Evolutionary conservation across 768 basidiomycete species (phyloP).

Genomic region (Cantharellus cinnabarinus): DNA sequence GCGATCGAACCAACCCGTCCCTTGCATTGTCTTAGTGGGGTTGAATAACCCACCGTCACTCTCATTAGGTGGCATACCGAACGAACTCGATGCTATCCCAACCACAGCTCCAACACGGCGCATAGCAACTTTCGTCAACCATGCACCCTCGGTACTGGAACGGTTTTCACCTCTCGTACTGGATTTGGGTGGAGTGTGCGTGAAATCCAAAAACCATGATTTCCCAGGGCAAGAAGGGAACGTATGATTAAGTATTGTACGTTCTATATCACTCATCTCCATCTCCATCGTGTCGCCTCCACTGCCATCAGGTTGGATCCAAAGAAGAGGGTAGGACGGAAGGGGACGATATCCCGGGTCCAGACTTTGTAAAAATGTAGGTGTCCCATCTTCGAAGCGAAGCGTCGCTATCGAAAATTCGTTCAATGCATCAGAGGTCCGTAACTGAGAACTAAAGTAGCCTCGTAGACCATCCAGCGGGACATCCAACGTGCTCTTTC

Average conservation of each 20-base stretch:
- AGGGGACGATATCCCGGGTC: neutral
- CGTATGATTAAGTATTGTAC: neutral
- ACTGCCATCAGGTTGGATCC: neutral
- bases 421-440: too few relatives aligned
- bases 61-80: neutral
- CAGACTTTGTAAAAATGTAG: neutral
- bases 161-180: too few relatives aligned
- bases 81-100: too few relatives aligned
- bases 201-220: neutral
- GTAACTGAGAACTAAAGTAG: too few relatives aligned
- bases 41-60: neutral
- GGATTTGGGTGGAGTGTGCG: too few relatives aligned
- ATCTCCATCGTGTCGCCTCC: neutral
- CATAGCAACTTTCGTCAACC: neutral
- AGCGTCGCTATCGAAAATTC: neutral
- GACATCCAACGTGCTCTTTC: too few relatives aligned
- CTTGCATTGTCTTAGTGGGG: neutral
- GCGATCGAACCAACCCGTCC: neutral
- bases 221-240: neutral
- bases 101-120: too few relatives aligned
- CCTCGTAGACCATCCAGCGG: too few relatives aligned
- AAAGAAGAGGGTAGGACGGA: neutral
- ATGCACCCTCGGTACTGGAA: neutral
- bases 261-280: neutral
- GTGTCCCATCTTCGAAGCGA: too few relatives aligned